These are phyloP conservation scores for Neocatenulostroma microsporum DNA, from an alignment of 2,329 filamentous ascomycete genomes.

Conservation along the genomic window DNA sequence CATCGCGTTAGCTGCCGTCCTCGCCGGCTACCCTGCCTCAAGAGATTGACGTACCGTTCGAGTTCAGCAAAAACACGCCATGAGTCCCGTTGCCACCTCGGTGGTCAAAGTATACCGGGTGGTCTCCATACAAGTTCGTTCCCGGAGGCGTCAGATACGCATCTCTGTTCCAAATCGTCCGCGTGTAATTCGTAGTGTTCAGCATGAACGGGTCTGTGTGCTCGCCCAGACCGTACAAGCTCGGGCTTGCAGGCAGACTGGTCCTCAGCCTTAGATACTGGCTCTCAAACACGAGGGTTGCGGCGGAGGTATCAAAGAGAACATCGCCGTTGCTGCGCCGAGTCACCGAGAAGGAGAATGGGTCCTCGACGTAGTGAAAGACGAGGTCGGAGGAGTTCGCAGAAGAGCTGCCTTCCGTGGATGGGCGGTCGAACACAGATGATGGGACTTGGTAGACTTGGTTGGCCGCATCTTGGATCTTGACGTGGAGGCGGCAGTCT, in stretches of 20 bases:
- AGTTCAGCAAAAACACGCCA: constrained; percentile 63
- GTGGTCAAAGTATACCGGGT: constrained; percentile 70
- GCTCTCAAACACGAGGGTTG: constrained; percentile 63
- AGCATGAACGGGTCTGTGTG: constrained; percentile 53
- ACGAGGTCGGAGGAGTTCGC: constrained; percentile 40
- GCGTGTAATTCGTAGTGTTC: constrained; percentile 44
- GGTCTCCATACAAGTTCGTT: constrained; percentile 63
- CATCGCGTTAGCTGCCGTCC: not conserved
- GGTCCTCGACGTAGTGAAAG: constrained; percentile 48
- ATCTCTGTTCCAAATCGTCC: constrained; percentile 64
- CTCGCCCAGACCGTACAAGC: constrained; percentile 73
- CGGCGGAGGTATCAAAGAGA: constrained; percentile 62
- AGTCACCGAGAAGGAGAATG: constrained; percentile 61
- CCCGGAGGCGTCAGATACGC: constrained; percentile 53
- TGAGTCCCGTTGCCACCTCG: constrained; percentile 49
- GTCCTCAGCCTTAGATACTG: constrained; percentile 71
- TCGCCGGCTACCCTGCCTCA: no score
- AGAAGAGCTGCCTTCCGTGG: constrained; percentile 24
- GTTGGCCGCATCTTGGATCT: constrained; percentile 56
- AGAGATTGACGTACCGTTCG: no score
- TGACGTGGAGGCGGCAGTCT: constrained; percentile 58
- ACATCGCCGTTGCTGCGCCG: constrained; percentile 51
- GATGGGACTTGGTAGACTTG: constrained; percentile 69
- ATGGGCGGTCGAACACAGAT: constrained; percentile 56
- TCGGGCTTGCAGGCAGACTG: constrained; percentile 57